Percentiles rank a stretch among this genome's conserved stretches.
These are phyloP conservation scores for Sporothrix inflata DNA, from an alignment of 2,329 filamentous ascomycete species.

Conservation along the genomic window DNA sequence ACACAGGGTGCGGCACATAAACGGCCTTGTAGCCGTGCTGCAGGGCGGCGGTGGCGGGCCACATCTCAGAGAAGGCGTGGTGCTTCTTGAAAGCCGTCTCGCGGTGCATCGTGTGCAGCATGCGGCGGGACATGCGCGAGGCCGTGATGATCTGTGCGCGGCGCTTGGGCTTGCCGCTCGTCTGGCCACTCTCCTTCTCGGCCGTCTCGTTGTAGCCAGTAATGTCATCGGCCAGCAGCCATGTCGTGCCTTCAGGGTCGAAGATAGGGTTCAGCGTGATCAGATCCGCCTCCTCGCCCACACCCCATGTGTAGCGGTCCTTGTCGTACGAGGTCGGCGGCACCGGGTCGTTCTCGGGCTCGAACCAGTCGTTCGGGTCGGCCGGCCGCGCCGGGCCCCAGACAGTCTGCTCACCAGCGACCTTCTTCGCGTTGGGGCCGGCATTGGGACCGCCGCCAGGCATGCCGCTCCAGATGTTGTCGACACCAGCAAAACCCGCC, in stretches of 20 bases:
- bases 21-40: conserved; percentile 94
- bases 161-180: conserved; percentile 65
- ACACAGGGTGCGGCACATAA: conserved; percentile 86
- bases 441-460: conserved; percentile 46
- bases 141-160: conserved; percentile 89
- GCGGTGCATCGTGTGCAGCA: conserved; percentile 85
- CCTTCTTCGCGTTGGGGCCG: conserved; percentile 39
- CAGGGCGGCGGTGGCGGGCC: conserved; percentile 82
- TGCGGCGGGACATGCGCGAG: conserved; percentile 76
- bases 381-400: conserved; percentile 82
- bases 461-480: conserved; percentile 67
- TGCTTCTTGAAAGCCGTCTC: conserved; percentile 85
- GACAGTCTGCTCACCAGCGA: conserved; percentile 61
- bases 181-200: conserved; percentile 38
- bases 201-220: conserved; percentile 74
- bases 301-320: conserved; percentile 84
- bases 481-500: conserved; percentile 65
- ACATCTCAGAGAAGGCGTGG: conserved; percentile 96
- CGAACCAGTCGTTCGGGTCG: conserved; percentile 70
- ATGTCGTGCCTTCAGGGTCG: conserved; percentile 83
- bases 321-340: conserved; percentile 75
- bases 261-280: conserved; percentile 93
- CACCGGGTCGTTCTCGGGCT: conserved; percentile 70
- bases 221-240: conserved; percentile 80
- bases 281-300: conserved; percentile 86